Evolutionary conservation across 257 asterid genomes (phyloP), one percentile per base, ranked within the genome.

Genomic region (Striga asiatica): DNA sequence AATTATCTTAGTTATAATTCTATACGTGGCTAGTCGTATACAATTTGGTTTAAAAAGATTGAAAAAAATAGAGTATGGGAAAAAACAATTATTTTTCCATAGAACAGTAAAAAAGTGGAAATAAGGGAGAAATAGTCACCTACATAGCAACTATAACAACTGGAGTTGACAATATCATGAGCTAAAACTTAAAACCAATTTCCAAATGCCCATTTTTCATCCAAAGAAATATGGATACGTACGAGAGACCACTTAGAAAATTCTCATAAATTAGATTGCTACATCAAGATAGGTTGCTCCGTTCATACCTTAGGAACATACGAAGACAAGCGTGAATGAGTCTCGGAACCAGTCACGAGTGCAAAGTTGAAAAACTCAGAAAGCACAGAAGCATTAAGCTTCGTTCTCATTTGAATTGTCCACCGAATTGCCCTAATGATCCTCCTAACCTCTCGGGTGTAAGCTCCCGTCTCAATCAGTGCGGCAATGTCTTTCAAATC

Each of bases 381-480:
- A 13, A 88, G 62, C 52, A 72, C 75, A 46, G 94, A 70, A 20
- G 81, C 71, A 54, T 70, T 88, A 13, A 88, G 71, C 73, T 88
- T 80, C 77, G 62, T 88, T 72, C 94, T 76, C 55, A 88, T 65
- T 56, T 78, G 82, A 64, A 82, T 70, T 41, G 97, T 80, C 66
- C 78, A 74, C 45, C 95, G 71, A 64, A 88, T 75, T 17, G 93
- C 93, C 66, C 88, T 76, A 45, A 66, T 60, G 68, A 88, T 78
- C 76, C 89, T 78, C 60, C 95, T 61, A 35, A 82, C 76, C 73
- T 88, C 95, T 24, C 91, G 81, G 9, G 84, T 65, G 64, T 84
- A 78, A 24, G 93, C 97, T 18, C 93, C 97, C 17, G 75, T 75
- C 81, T 88, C 97, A 66, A 88, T 72, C 81, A 84, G 53, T 0